Base-by-base conservation (phyloP, 345 rosid species). In the Pugionium cornutum region DNA sequence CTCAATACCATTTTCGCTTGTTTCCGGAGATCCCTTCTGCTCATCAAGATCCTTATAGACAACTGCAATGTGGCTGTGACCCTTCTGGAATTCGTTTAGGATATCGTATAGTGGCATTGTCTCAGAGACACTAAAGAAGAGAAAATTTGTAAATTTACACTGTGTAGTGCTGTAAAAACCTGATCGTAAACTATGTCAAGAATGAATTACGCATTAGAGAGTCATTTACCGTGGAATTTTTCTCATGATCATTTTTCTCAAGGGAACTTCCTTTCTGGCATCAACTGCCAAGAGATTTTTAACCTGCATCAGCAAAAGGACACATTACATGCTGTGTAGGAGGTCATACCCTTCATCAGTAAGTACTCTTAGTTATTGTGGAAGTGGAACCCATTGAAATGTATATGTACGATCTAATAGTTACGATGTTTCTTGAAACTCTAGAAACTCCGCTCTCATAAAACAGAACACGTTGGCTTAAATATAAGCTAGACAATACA, bases 21-120 rank as follows among this genome's bases (percentile, higher is more conserved):
- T 76, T 69, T 76, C 74, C 1, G 79, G 46, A 11, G 75, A 56
- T 37, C 69, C 81, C 53, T 70, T 75, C 35, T 70, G 76, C 69
- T 61, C 72, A 43, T 78, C 86, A 49, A 80, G 66, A 78, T 89
- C 89, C 77, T 78, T 92, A 54, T 83, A 92, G 35, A 92, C 98
- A 49, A 82, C 96, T 34, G 97, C 97, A 70, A 92, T 82, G 78
- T 92, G 98, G 77, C 97, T 92, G 75, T 92, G 98, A 48, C 98
- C 96, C 74, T 92, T 89, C 80, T 92, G 98, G 53, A 92, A 92
- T 79, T 88, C 94, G 62, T 92, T 92, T 50, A 92, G 85, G 72
- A 92, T 89, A 74, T 92, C 97, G 53, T 92, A 89, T 18, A 92
- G 70, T 33, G 97, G 98, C 87, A 89, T 83, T 69, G 85, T 79